Evolutionary conservation across 1,139 yeast genomes (phyloP).

Genomic region (Pneumocystis carinii): DNA sequence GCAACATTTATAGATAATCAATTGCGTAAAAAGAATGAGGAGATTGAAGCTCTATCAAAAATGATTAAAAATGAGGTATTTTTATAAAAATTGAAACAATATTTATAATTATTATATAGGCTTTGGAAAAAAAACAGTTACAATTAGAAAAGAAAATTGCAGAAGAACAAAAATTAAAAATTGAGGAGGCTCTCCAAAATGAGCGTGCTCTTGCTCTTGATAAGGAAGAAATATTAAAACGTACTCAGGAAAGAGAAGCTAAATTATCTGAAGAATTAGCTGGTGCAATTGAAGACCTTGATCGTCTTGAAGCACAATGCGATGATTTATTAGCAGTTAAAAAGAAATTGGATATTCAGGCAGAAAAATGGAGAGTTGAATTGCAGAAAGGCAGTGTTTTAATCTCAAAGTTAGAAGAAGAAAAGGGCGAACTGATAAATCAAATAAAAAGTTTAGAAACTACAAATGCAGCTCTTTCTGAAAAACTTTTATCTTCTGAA

Average conservation of each 20-base stretch:
- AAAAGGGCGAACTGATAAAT: conserved; percentile 16
- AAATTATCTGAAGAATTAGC: conserved; percentile 28
- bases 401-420: conserved; percentile 23
- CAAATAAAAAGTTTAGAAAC: background rate
- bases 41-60: conserved; percentile 23
- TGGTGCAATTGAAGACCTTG: conserved; percentile 25
- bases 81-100: conserved; percentile 12
- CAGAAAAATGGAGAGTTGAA: conserved; percentile 22
- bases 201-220: conserved; percentile 31
- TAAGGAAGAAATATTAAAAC: conserved; percentile 31
- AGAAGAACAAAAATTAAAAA: conserved; percentile 26
- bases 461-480: background rate
- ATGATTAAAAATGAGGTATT: conserved; percentile 20
- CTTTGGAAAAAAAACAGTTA: background rate
- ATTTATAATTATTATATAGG: conserved; percentile 1
- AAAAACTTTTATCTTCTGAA: background rate
- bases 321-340: conserved; percentile 27
- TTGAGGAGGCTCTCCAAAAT: conserved; percentile 25
- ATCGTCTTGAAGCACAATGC: conserved; percentile 27
- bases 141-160: conserved; percentile 22
- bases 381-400: conserved; percentile 24
- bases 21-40: conserved; percentile 38
- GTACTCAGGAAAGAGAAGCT: conserved; percentile 28
- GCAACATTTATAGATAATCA: conserved; percentile 50
- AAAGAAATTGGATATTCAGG: conserved; percentile 23